Base-by-base conservation (phyloP, 768 basidiomycete genomes). In the Kwoniella sp. region DNA sequence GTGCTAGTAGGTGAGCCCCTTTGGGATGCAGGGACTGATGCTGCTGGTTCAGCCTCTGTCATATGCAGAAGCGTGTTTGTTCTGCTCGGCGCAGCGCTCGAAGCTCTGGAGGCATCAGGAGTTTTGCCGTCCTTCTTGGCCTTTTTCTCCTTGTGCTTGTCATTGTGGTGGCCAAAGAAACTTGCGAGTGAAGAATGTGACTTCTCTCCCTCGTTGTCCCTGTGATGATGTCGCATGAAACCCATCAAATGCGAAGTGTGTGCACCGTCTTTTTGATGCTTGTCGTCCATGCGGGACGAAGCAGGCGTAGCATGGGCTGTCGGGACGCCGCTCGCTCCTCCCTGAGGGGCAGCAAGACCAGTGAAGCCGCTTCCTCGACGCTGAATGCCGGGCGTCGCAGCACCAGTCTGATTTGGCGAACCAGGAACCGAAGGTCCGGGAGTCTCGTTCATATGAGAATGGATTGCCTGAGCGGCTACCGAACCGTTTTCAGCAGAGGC, bases 161-260 rank as follows among this genome's bases (percentile, higher is more conserved):
- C 67, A 27, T 61, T 58, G 52, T 74, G 70, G 51, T 74, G 71
- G 51, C 73, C 74, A 52, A 80, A 80, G 67, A 80, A 80, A 49
- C 72, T 74, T 3, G 79, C 77, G 44, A 80, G 53, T 12, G 68
- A 67, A 1, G 72, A 72, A 51, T 77, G 74, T 7, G 73, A 76
- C 47, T 78, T 78, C 58, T 80, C 77, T 6, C 76, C 76, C 27
- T 78, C 79, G 54, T 68, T 73, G 50, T 77, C 75, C 37, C 64
- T 48, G 49, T 78, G 77, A 60, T 80, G 79, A 48, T 80, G 79
- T 46, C 71, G 67, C 72, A 80, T 71, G 68, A 80, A 80, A 1
- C 79, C 79, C 33, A 77, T 74, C 13, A 77, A 64, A 47, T 77
- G 76, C 13, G 66, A 61, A 21, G 73, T 53, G 47, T 77, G 68